Evolutionary conservation across 805 yeast genomes (phyloP).

Genomic region (Schwanniomyces pseudopolymorphus): DNA sequence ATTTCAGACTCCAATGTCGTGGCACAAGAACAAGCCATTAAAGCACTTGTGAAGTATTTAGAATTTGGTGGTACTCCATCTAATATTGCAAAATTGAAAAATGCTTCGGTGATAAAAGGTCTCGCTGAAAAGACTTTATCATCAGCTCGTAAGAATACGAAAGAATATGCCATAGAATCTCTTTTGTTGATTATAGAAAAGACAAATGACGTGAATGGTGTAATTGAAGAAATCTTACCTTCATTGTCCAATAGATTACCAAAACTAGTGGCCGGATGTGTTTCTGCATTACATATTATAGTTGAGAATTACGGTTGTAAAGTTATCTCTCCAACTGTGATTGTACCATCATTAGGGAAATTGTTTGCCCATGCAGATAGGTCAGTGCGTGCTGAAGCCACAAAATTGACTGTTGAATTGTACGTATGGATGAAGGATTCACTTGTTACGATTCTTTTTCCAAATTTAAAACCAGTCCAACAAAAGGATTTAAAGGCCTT

Average conservation of each 20-base stretch:
- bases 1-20: slow-evolving; percentile 83
- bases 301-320: slow-evolving; percentile 63
- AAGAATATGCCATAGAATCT: slow-evolving; percentile 61
- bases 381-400: slow-evolving; percentile 79
- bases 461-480: slow-evolving; percentile 85
- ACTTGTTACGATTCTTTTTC: slow-evolving; percentile 58
- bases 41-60: slow-evolving; percentile 52
- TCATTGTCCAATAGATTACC: slow-evolving; percentile 65
- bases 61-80: slow-evolving; percentile 52
- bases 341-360: slow-evolving; percentile 59
- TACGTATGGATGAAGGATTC: slow-evolving; percentile 72
- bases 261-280: slow-evolving; percentile 70
- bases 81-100: slow-evolving; percentile 41
- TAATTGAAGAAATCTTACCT: slow-evolving; percentile 67
- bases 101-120: slow-evolving; percentile 40
- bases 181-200: slow-evolving; percentile 63
- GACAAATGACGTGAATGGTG: slow-evolving; percentile 57
- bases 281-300: slow-evolving; percentile 55
- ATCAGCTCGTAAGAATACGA: slow-evolving; percentile 74
- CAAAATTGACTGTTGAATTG: slow-evolving; percentile 63
- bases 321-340: slow-evolving; percentile 55
- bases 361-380: slow-evolving; percentile 84
- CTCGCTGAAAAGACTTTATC: slow-evolving; percentile 82
- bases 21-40: slow-evolving; percentile 83
- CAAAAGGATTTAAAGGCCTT: slow-evolving; percentile 76